Evolutionary conservation across 768 basidiomycete genomes (phyloP).

Genomic region (Serendipita sp.): DNA sequence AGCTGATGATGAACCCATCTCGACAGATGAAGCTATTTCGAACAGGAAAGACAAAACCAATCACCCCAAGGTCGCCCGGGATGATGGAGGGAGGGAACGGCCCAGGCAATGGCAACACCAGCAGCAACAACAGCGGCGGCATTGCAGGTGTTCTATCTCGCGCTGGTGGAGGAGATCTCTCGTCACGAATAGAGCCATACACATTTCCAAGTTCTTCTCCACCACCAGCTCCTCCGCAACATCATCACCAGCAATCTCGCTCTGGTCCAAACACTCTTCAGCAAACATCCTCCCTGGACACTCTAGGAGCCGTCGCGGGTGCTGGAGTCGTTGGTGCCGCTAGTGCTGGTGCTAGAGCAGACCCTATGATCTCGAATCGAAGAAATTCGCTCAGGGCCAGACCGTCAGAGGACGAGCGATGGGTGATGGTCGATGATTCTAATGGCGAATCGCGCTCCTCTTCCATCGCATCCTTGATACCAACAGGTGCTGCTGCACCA

Average conservation of each 20-base stretch:
- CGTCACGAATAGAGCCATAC: constrained; percentile 4
- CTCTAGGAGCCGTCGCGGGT: neutral
- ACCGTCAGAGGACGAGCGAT: neutral
- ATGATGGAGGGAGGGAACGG: neutral
- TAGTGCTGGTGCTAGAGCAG: neutral
- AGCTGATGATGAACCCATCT: too few relatives aligned
- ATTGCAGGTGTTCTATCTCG: neutral
- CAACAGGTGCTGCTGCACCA: constrained; percentile 4
- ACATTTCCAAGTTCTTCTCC: neutral
- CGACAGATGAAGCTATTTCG: constrained; percentile 2
- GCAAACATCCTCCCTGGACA: neutral
- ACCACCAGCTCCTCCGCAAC: neutral
- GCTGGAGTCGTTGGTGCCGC: neutral
- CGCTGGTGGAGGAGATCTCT: neutral
- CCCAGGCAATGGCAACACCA: neutral
- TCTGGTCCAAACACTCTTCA: neutral
- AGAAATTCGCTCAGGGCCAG: neutral
- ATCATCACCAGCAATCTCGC: neutral
- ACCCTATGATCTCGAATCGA: neutral
- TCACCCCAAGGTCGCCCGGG: neutral
- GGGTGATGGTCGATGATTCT: neutral
- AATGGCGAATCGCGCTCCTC: neutral
- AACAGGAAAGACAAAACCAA: neutral
- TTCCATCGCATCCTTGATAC: neutral
- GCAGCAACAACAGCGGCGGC: neutral